These are phyloP conservation scores for Malania oleifera DNA, from an alignment of 164 flowering plant species.

Conservation along the genomic window DNA sequence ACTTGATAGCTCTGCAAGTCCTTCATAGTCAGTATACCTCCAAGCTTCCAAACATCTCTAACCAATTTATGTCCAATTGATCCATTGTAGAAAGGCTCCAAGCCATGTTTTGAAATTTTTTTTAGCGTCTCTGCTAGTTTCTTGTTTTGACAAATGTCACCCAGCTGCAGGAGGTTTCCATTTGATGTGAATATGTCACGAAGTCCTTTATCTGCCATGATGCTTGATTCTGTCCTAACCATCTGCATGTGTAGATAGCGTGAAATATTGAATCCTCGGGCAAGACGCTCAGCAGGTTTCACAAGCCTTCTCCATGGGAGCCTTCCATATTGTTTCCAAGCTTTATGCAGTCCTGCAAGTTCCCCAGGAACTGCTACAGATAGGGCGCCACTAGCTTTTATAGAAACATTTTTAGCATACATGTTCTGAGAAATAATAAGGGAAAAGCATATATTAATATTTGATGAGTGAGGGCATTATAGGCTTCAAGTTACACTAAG, in stretches of 20 bases:
- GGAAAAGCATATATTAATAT: too few relatives aligned
- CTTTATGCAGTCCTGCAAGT: conserved; percentile 50
- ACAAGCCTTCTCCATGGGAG: conserved; percentile 59
- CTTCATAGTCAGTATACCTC: conserved; percentile 44
- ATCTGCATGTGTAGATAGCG: conserved; percentile 49
- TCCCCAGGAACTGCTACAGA: conserved; percentile 63
- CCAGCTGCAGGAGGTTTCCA: conserved; percentile 33
- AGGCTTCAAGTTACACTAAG: too few relatives aligned
- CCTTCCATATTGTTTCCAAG: conserved; percentile 51
- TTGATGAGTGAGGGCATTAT: too few relatives aligned
- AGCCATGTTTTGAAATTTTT: conserved; percentile 27
- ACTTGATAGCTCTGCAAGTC: conserved; percentile 48
- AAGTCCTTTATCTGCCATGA: conserved; percentile 45
- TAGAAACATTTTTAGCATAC: conserved; percentile 33
- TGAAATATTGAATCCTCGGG: conserved; percentile 51
- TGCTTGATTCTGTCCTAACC: conserved; percentile 21
- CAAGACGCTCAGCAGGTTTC: conserved; percentile 40
- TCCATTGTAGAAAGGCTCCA: conserved; percentile 45
- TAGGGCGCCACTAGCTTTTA: conserved; percentile 41
- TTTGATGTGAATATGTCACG: conserved; percentile 29
- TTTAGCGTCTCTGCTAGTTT: conserved; percentile 42
- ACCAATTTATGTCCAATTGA: conserved; percentile 34
- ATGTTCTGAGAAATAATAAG: conserved; percentile 38
- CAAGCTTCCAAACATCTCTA: conserved; percentile 32
- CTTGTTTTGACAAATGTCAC: conserved; percentile 35